Conservation (phyloP, 352 stramenopile genomes). For the Pythium diclinum region DNA sequence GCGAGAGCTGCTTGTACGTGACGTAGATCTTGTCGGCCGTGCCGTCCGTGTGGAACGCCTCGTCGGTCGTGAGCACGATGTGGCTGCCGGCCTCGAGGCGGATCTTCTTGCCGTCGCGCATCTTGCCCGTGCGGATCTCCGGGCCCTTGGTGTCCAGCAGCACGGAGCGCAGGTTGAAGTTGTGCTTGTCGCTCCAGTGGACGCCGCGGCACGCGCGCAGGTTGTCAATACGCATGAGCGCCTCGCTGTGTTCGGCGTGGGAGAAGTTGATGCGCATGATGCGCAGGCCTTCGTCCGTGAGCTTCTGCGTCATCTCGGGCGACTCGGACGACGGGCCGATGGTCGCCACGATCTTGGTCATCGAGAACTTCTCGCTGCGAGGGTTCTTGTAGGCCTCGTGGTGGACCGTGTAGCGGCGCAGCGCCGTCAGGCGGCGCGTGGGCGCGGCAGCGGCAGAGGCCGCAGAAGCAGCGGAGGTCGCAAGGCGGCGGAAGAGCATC, state of each 20-base stretch:
- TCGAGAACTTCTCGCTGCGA: constrained; percentile 81
- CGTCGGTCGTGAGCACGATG: constrained; percentile 87
- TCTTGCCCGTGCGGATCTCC: constrained; percentile 92
- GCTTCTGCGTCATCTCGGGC: constrained; percentile 69
- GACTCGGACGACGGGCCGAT: constrained; percentile 87
- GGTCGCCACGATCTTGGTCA: constrained; percentile 93
- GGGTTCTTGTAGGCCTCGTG: constrained; percentile 71
- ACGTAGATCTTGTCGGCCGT: constrained; percentile 90
- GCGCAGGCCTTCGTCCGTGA: constrained; percentile 87
- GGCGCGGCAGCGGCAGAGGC: constrained; percentile 1
- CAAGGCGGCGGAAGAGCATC: constrained; percentile 24
- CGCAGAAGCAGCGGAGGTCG: constrained; percentile 7
- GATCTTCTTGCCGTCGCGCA: constrained; percentile 87
- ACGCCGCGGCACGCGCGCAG: constrained; percentile 77
- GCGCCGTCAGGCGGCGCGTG: constrained; percentile 2
- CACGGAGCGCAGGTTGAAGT: constrained; percentile 91
- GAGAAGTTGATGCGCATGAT: constrained; percentile 96
- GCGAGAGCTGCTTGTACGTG: constrained; percentile 89
- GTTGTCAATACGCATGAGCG: constrained; percentile 72
- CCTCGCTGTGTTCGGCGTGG: constrained; percentile 90
- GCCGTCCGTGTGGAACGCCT: constrained; percentile 64
- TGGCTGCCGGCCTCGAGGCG: constrained; percentile 76
- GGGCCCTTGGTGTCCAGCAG: constrained; percentile 94
- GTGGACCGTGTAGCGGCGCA: constrained; percentile 28
- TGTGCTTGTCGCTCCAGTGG: constrained; percentile 55